Base-by-base conservation (phyloP, 192 early-diverging fungal genomes). In the Coemansia sp. region DNA sequence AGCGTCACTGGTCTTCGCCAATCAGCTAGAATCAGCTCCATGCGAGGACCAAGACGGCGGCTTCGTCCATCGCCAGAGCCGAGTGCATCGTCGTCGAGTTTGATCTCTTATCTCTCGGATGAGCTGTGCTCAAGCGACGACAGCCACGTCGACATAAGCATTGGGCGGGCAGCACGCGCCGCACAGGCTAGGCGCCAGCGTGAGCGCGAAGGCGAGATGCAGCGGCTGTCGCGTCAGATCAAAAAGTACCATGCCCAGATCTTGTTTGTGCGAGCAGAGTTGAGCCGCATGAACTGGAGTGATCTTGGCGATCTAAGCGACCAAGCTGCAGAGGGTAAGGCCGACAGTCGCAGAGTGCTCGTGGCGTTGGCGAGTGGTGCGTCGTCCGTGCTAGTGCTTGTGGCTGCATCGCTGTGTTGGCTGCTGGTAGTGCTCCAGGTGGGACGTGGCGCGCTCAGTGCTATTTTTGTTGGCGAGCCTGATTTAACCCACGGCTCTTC, bases 391-490 rank as follows among this genome's bases (percentile, higher is more conserved):
- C 22, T 76, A 22, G 57, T 73, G 42, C 60, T 71, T 15, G 71
- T 65, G 8, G 57, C 68, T 7, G 76, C 80, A 11, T 63, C 59
- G 10, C 57, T 83, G 29, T 83, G 80, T 60, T 83, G 80, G 80
- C 70, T 83, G 47, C 76, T 83, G 67, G 76, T 83, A 3, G 80
- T 83, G 24, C 66, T 75, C 64, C 80, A 75, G 63, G 76, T 83
- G 13, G 76, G 66, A 1, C 80, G 80, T 44, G 80, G 80, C 5
- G 80, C 80, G 4, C 73, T 83, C n/a, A 75, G 80, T 47, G 80
- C 80, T 6, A 72, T 83, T 12, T 83, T 83, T 62, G 76, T 83
- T 33, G 80, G 80, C 12, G 80, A 78, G 67, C 80, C 80, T 0
- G 80, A 72, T 16, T 42, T 83, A 63, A 83, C 80, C 22, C 73